Conservation (phyloP, 495 filamentous ascomycete genomes). For the Tuber calosporum region DNA sequence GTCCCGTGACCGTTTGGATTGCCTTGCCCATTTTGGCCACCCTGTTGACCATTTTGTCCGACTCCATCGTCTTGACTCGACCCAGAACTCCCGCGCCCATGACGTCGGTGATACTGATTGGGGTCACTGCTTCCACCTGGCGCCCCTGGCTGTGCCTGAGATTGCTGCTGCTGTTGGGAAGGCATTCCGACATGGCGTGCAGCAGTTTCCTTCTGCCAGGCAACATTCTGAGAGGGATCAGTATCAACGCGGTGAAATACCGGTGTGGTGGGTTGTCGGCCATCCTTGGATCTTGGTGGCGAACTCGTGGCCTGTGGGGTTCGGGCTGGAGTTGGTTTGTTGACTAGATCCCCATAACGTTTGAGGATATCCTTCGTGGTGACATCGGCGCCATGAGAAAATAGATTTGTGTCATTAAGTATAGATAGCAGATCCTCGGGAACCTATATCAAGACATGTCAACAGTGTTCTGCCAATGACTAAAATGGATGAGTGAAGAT, state of each 20-base stretch:
- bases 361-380: slow-evolving; percentile 96
- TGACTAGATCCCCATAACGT: slow-evolving; percentile 69
- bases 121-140: slow-evolving; percentile 22
- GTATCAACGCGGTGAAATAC: slow-evolving; percentile 64
- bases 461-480: not conserved
- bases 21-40: slow-evolving; percentile 38
- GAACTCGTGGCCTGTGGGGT: slow-evolving; percentile 48
- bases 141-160: slow-evolving; percentile 18
- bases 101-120: slow-evolving; percentile 31
- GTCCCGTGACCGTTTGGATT: slow-evolving; percentile 40
- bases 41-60: slow-evolving; percentile 44
- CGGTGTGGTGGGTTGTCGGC: slow-evolving; percentile 44
- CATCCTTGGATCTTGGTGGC: slow-evolving; percentile 49
- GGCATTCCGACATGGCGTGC: slow-evolving; percentile 69
- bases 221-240: slow-evolving; percentile 61
- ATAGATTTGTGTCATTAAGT: slow-evolving; percentile 71
- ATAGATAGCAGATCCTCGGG: slow-evolving; percentile 84
- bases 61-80: slow-evolving; percentile 42
- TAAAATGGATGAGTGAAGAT: slow-evolving; percentile 24
- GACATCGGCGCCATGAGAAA: slow-evolving; percentile 72
- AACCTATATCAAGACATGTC: slow-evolving; percentile 53
- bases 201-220: slow-evolving; percentile 74
- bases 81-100: slow-evolving; percentile 29
- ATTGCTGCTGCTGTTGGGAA: slow-evolving; percentile 45
- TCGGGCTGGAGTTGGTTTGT: slow-evolving; percentile 54